Conservation (phyloP, 441 rosid species). For the Capsella rubella region DNA sequence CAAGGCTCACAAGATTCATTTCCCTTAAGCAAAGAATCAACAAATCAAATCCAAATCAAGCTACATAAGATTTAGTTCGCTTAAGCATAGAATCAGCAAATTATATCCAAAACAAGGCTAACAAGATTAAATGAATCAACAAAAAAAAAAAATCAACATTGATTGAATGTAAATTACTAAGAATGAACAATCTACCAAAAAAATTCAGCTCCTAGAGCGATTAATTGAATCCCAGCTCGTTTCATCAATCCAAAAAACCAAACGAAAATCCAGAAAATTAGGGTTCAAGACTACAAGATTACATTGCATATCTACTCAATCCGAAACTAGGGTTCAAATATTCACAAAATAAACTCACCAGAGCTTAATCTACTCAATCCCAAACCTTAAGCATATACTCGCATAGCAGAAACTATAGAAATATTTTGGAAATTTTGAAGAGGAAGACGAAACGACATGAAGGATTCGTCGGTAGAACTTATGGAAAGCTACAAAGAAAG, state of each 20-base stretch:
- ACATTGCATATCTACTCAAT: background rate
- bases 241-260: background rate
- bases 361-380: constrained; percentile 11
- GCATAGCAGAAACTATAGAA: background rate
- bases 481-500: constrained; percentile 4
- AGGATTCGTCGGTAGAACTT: constrained; percentile 3
- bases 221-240: constrained; percentile 4
- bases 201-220: background rate
- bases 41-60: background rate
- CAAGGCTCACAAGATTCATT: background rate
- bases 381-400: background rate
- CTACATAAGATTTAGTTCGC: background rate
- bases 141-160: background rate
- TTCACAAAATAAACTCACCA: background rate
- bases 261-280: background rate
- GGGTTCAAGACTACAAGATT: background rate
- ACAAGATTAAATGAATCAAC: too few relatives aligned
- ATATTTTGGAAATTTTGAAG: background rate
- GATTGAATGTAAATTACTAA: background rate
- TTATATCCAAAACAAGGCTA: too few relatives aligned
- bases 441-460: constrained; percentile 18
- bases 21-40: background rate
- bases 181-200: constrained; percentile 4
- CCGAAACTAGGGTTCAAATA: constrained; percentile 22
- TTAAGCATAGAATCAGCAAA: background rate